Conservation (phyloP, 2,329 filamentous ascomycete species). For the Penicillium concentricum region DNA sequence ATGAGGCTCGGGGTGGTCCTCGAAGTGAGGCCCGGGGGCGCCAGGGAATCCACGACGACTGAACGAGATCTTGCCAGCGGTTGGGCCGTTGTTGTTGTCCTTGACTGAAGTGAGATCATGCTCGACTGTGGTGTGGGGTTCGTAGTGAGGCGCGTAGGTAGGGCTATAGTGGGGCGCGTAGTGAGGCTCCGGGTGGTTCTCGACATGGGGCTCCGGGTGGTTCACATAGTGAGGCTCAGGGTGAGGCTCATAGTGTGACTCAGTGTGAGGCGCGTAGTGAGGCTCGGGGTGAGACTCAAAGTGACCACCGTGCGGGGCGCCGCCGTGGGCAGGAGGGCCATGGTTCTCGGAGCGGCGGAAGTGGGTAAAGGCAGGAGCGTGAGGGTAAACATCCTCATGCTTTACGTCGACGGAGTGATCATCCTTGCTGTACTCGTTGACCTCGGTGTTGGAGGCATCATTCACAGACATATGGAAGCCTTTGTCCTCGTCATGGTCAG, state of each 20-base stretch:
- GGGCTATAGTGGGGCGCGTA: not conserved
- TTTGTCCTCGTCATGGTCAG: conserved; percentile 25
- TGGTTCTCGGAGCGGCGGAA: not conserved
- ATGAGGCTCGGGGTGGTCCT: not conserved
- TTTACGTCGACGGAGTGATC: conserved; percentile 22
- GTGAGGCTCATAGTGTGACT: not conserved
- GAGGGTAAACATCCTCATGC: conserved; percentile 20
- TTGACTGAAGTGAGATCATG: not conserved
- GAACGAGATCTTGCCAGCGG: not conserved
- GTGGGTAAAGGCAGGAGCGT: conserved; percentile 1
- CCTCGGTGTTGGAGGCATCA: conserved; percentile 17
- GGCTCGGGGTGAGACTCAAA: not conserved
- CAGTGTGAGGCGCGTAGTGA: not conserved
- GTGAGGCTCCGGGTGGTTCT: not conserved
- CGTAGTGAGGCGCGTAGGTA: not conserved
- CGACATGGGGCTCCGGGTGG: not conserved
- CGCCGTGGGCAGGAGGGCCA: not conserved
- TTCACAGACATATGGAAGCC: conserved; percentile 23
- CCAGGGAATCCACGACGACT: not conserved
- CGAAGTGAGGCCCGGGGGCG: not conserved
- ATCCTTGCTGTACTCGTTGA: conserved; percentile 19
- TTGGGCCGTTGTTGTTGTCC: not conserved
- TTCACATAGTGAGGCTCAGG: not conserved
- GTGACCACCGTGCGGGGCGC: not conserved
- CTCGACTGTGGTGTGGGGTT: not conserved